Percentiles rank a stretch among this genome's conserved stretches.
Conservation (phyloP, 164 flowering plant genomes). For the Chloranthus sessilifolius region DNA sequence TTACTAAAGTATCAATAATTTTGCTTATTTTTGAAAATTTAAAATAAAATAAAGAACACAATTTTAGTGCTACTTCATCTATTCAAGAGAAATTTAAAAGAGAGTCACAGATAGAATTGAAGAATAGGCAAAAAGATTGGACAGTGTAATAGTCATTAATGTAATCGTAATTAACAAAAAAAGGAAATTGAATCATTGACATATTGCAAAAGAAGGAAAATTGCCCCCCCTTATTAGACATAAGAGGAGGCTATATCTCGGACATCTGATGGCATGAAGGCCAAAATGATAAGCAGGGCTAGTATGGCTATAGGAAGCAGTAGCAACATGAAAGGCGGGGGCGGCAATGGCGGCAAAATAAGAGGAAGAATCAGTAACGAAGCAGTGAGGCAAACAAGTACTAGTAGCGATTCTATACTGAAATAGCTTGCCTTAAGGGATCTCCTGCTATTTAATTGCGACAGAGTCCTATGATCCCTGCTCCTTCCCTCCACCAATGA, state of each 20-base stretch:
- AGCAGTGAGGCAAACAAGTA: conserved; percentile 57
- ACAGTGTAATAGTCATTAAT: too few species aligned
- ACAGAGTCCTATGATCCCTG: conserved; percentile 18
- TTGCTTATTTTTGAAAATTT: too few species aligned
- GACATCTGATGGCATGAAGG: conserved; percentile 61
- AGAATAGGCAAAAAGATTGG: too few species aligned
- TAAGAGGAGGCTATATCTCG: conserved; percentile 37
- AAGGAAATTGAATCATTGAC: background rate
- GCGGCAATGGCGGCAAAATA: conserved; percentile 84
- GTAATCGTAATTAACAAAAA: too few species aligned
- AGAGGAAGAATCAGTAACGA: conserved; percentile 72
- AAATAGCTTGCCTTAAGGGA: conserved; percentile 39
- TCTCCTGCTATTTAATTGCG: conserved; percentile 25
- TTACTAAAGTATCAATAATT: too few species aligned
- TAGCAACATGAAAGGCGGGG: conserved; percentile 82
- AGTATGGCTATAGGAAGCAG: conserved; percentile 70
- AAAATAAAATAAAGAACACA: too few species aligned
- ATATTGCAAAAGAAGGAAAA: background rate
- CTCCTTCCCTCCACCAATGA: conserved; percentile 7
- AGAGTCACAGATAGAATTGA: too few species aligned
- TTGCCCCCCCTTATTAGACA: conserved; percentile 25
- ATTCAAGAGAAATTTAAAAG: too few species aligned
- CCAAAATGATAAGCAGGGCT: conserved; percentile 57
- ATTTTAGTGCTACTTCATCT: too few species aligned
- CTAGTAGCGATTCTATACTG: conserved; percentile 53